Conservation (phyloP, 345 rosid genomes). For the Lenwebbia sp. region DNA sequence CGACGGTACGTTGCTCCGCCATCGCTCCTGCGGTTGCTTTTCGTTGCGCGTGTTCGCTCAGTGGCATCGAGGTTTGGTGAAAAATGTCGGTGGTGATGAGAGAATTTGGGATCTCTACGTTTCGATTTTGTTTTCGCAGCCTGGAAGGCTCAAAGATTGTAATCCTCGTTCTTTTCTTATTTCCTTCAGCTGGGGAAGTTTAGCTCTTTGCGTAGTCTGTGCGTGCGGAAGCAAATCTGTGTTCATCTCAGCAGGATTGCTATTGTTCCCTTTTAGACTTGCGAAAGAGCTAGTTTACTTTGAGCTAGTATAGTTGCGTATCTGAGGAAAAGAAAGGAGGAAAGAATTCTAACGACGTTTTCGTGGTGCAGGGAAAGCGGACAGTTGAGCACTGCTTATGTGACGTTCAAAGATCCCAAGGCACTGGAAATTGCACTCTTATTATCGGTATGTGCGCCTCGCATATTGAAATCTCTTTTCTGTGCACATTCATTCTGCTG, state of each 20-base stretch:
- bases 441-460: slow-evolving; percentile 39
- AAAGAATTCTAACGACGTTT: not conserved
- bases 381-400: slow-evolving; percentile 49
- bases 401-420: slow-evolving; percentile 75
- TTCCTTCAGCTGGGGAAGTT: not conserved
- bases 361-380: slow-evolving; percentile 43
- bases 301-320: not conserved
- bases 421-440: slow-evolving; percentile 88
- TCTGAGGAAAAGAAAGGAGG: not conserved
- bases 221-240: not conserved
- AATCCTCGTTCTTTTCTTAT: not conserved
- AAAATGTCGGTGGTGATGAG: not conserved
- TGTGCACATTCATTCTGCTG: not conserved
- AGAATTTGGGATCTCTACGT: not conserved
- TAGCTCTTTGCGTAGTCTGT: not conserved
- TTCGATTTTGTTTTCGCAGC: not conserved
- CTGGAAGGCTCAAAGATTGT: not conserved
- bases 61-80: not conserved
- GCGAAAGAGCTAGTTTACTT: not conserved
- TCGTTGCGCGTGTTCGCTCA: not conserved
- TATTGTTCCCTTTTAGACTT: not conserved
- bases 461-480: not conserved
- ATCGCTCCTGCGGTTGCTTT: not conserved
- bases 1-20: slow-evolving; percentile 24
- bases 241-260: not conserved